These are phyloP conservation scores for Xanthoceras sorbifolium DNA, from an alignment of 345 rosid species.

Conservation along the genomic window DNA sequence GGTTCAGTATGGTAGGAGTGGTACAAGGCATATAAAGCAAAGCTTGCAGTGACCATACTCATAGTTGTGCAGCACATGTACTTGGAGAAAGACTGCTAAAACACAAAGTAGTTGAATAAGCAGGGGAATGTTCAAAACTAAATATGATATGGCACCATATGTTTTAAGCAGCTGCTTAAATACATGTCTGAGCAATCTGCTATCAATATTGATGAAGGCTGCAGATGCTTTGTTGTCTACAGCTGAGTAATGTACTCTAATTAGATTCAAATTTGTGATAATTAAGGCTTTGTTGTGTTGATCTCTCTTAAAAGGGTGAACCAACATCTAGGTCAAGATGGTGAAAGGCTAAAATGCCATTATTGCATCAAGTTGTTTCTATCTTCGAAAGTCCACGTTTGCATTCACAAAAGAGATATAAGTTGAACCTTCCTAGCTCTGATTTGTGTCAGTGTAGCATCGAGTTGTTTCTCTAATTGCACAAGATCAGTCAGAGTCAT, in stretches of 20 bases:
- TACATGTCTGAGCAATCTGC: not conserved
- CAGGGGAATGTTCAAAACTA: not conserved
- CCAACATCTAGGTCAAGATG: not conserved
- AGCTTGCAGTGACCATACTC: not conserved
- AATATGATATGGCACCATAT: not conserved
- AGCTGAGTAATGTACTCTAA: not conserved
- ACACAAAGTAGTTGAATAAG: constrained; percentile 8
- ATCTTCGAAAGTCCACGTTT: not conserved
- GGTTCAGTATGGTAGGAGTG: not conserved
- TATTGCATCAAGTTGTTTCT: not conserved
- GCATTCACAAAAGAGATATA: not conserved
- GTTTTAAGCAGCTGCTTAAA: not conserved
- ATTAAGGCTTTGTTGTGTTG: not conserved
- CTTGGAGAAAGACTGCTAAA: not conserved
- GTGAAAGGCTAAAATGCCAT: not conserved
- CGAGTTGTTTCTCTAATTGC: constrained; percentile 38
- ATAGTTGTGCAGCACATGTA: not conserved
- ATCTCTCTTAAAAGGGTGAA: not conserved
- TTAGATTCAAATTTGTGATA: not conserved
- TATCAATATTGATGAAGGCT: not conserved
- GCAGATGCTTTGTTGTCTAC: not conserved
- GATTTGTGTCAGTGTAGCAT: constrained; percentile 22
- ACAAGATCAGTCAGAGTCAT: constrained; percentile 28
- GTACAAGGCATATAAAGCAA: not conserved
- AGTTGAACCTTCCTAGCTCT: constrained; percentile 44